Base-by-base conservation (phyloP, 1,284 basidiomycete genomes). In the Ustilago tritici region DNA sequence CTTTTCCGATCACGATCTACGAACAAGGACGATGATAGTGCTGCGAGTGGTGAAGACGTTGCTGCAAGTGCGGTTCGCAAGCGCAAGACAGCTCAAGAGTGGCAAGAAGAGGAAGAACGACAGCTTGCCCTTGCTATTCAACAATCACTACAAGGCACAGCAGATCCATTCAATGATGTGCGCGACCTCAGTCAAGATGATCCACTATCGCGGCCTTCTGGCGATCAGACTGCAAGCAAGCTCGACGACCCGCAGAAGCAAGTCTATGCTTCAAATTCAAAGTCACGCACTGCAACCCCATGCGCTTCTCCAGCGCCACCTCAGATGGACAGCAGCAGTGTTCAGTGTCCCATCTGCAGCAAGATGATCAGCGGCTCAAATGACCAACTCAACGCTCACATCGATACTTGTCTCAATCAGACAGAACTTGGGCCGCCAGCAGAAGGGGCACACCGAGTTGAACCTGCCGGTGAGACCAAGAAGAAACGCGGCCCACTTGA, bases 121-220 rank as follows among this genome's bases (percentile, higher is more conserved):
- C 78, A 79, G 31, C 61, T 79, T 14, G 74, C 74, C 1, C 57
- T 76, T 2, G 78, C 78, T 14, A 79, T 79, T 59, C 61, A 59
- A 50, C 64, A 70, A 47, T 77, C 74, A 36, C 59, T 79, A 5
- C 61, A 72, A 47, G 67, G 58, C 17, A 49, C 19, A 19, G 23
- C 47, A 15, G 68, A 74, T 56, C 70, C 58, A 1, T 76, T 70
- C 46, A 34, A 58, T 9, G 62, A 70, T 5, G 58, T 72, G 14
- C 49, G 52, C 15, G 74, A 73, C 32, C 56, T 72, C 46, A 75
- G 65, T 54, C 70, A 80, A 56, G 70, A 77, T 17, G 61, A 50
- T 17, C 56, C 50, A 5, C 50, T 43, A 2, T 7, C 50, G 12
- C 23, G 19, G n/a, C 55, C 34, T 4, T 53, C 55, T 36, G 35